Conservation (phyloP, 441 rosid genomes). For the Populus tomentosa region DNA sequence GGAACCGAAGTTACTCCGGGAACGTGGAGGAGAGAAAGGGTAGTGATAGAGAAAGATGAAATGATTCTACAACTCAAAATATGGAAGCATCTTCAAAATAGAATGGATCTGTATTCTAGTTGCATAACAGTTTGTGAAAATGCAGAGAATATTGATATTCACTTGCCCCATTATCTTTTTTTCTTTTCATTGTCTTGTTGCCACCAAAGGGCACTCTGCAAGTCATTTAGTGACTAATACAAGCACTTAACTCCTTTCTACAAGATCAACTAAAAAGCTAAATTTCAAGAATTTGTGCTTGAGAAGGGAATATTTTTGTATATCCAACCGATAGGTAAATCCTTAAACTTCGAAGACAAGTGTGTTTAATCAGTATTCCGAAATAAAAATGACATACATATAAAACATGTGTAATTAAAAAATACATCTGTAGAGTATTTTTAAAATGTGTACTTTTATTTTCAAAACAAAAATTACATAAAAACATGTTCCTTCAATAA, state of each 20-base stretch:
- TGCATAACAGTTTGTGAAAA: background rate
- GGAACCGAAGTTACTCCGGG: background rate
- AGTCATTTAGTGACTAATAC: background rate
- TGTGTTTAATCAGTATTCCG: no score
- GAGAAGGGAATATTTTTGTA: no score
- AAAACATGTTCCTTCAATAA: no score
- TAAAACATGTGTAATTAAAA: no score
- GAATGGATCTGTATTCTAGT: background rate
- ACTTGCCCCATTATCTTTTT: background rate
- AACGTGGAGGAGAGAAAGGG: background rate
- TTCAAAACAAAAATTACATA: no score
- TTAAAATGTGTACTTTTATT: no score
- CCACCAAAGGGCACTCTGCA: background rate
- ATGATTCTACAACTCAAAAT: background rate
- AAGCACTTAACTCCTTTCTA: background rate
- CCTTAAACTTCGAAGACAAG: no score
- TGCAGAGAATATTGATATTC: background rate
- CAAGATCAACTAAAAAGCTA: background rate
- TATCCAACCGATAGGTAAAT: no score
- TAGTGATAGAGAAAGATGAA: background rate
- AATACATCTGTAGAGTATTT: no score
- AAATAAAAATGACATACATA: no score
- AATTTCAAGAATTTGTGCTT: no score
- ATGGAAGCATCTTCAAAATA: background rate
- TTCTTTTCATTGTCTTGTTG: background rate